Conservation (phyloP, 2,329 filamentous ascomycete species). For the Trichophaea hybrida region DNA sequence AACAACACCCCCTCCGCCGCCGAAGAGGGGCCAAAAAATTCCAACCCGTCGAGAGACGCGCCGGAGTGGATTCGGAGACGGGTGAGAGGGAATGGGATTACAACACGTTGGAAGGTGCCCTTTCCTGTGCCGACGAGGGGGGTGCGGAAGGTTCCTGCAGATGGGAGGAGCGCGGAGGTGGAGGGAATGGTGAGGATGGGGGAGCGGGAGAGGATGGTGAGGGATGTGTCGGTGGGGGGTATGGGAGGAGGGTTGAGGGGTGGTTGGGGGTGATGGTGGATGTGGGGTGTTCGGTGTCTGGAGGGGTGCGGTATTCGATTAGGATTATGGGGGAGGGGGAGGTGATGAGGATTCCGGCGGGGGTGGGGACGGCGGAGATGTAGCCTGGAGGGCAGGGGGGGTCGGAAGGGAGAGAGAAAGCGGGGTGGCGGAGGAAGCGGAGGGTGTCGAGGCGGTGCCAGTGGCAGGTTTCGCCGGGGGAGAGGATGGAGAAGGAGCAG, state of each 20-base stretch:
- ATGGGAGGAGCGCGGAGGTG: background rate
- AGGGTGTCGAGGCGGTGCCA: conserved; percentile 86
- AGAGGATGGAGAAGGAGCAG: background rate
- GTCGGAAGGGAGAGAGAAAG: conserved; percentile 72
- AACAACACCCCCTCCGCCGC: background rate
- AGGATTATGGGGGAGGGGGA: background rate
- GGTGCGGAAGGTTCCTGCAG: background rate
- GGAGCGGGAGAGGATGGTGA: background rate
- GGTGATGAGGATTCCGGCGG: background rate
- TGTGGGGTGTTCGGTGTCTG: background rate
- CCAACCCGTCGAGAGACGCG: background rate
- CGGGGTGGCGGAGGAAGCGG: conserved; percentile 77
- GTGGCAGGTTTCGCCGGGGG: conserved; percentile 37
- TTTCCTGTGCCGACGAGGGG: background rate
- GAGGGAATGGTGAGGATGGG: background rate
- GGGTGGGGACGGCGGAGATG: background rate
- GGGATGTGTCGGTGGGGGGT: background rate
- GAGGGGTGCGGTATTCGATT: background rate
- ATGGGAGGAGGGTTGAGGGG: background rate
- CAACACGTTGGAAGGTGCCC: background rate
- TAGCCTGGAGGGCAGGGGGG: conserved; percentile 30
- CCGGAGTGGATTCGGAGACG: background rate
- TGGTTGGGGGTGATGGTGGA: background rate
- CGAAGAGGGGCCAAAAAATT: background rate
- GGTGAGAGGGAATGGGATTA: background rate